Evolutionary conservation across 2,329 filamentous ascomycete species (phyloP), one percentile per base, ranked within the genome.

Genomic region (Ceratocystis smalleyi): DNA sequence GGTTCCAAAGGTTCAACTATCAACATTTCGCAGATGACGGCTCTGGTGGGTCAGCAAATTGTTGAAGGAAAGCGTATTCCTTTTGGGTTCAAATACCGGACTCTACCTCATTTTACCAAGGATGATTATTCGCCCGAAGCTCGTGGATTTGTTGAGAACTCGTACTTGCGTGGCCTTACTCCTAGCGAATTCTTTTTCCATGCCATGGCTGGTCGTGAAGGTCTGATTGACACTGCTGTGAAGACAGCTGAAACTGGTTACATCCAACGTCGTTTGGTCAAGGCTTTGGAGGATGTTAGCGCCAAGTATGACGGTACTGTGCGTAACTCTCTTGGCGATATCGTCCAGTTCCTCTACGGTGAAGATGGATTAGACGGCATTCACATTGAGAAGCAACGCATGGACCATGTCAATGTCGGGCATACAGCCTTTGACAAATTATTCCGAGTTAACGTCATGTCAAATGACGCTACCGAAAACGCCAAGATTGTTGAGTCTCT

Each of bases 21-120:
- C 80, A 99, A 99, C 74, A 97, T 99, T 70, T 96, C 95, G 17
- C 94, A 99, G 76, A 99, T 99, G 94, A 95, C 91, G 68, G 94
- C 94, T 30, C 83, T 97, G 68, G 95, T 99, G 67, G 94, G 95
- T 69, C 94, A 99, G 74, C 95, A 99, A 74, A 95, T 95, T 68
- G 91, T 99, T 7, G 94, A 99, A 77, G 95, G 94, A 71, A 96
- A 96, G 77, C 94, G 94, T 79, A 96, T 99, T 78, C 94, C 94
- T 0, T 99, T 96, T 72, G 94, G 95, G 24, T 99, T 99, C 84
- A 96, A 97, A 74, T 97, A 99, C 74, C 86, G 94, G 62, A 96
- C 94, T 0, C 78, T 99, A 66, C 94, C 94, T 2, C 94, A 99
- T 75, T 99, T 99, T 76, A 96, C 94, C 69, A 99, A 99, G 79